Evolutionary conservation across 78 protist species (phyloP).

Genomic region (Dictyostelium brefeldianum): DNA sequence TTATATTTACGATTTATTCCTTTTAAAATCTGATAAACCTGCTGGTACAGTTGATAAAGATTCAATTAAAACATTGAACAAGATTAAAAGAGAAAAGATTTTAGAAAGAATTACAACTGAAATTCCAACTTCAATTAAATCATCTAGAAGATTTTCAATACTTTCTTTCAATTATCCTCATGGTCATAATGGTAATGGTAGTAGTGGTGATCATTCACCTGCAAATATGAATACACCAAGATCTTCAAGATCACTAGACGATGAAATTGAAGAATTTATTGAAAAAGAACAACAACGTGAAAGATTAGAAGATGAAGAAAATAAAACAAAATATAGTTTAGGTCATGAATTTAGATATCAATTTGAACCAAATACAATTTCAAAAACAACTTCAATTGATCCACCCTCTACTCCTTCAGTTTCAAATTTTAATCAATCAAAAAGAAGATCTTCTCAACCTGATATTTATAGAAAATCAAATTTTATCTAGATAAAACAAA

Average conservation of each 20-base stretch:
- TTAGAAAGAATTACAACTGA: conserved; percentile 61
- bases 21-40: not conserved
- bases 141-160: conserved; percentile 34
- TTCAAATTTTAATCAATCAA: not conserved
- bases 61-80: conserved; percentile 7
- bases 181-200: not conserved
- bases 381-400: not conserved
- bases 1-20: conserved; percentile 1
- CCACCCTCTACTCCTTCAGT: not conserved
- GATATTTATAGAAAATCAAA: not conserved
- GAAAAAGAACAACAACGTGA: conserved; percentile 20
- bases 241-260: not conserved
- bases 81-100: conserved; percentile 44
- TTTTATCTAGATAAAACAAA: too few species aligned
- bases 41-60: not conserved
- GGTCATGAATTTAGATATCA: conserved; percentile 18
- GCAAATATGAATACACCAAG: not conserved
- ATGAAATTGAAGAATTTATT: conserved; percentile 7
- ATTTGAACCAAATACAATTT: not conserved
- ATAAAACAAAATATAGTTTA: not conserved
- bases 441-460: conserved; percentile 20
- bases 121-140: conserved; percentile 25
- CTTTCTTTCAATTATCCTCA: conserved; percentile 5
- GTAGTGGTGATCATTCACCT: conserved; percentile 1
- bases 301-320: conserved; percentile 10